Conservation (phyloP, 495 filamentous ascomycete species). For the Hypoxylon trugodes region DNA sequence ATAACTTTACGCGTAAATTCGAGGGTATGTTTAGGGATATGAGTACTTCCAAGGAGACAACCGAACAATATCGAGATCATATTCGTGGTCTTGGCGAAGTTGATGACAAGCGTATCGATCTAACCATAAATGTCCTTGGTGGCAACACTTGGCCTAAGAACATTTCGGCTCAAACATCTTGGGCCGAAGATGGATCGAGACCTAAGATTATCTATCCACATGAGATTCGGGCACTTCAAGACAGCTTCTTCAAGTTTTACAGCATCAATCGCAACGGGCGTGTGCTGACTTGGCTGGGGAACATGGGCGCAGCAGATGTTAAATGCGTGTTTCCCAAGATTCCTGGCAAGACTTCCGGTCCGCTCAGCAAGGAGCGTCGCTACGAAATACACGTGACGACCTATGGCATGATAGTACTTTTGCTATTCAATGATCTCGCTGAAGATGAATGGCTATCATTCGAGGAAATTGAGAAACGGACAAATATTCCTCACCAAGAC, state of each 20-base stretch:
- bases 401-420: conserved; percentile 87
- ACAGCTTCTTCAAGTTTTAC: conserved; percentile 92
- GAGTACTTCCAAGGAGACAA: conserved; percentile 87
- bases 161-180: conserved; percentile 65
- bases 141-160: conserved; percentile 95
- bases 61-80: conserved; percentile 74
- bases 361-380: conserved; percentile 71
- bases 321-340: conserved; percentile 78
- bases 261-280: conserved; percentile 85
- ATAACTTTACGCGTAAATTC: conserved; percentile 89
- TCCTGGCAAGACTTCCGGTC: conserved; percentile 66
- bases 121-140: conserved; percentile 86
- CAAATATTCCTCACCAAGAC: conserved; percentile 81
- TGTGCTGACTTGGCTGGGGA: conserved; percentile 80
- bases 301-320: conserved; percentile 81
- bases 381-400: conserved; percentile 94
- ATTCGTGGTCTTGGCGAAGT: conserved; percentile 68
- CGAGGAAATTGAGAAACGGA: conserved; percentile 84
- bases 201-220: conserved; percentile 73
- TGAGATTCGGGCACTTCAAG: conserved; percentile 77
- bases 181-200: conserved; percentile 62
- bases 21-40: conserved; percentile 99
- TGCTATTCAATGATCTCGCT: conserved; percentile 85
- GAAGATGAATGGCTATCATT: conserved; percentile 73
- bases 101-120: conserved; percentile 74